These are phyloP conservation scores for Cryptosporidium muris DNA, from an alignment of 169 alveolate species.

Conservation along the genomic window DNA sequence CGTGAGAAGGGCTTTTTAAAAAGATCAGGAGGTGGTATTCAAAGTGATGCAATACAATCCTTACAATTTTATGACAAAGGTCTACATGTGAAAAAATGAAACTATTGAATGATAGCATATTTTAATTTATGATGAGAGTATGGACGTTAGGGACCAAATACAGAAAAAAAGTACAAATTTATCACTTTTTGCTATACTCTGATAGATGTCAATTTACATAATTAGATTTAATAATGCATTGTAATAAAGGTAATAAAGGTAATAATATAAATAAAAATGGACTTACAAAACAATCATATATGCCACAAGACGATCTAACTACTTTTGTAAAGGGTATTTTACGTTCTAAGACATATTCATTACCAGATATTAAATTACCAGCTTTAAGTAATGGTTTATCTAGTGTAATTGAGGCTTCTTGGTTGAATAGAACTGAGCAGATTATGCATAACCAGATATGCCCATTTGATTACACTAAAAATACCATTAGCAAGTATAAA, in stretches of 20 bases:
- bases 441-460: neutral
- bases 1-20: constrained; percentile 27
- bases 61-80: constrained; percentile 12
- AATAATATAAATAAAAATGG: constrained; percentile 6
- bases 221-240: neutral
- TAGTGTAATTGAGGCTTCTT: neutral
- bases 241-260: neutral
- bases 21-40: constrained; percentile 35
- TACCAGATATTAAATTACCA: constrained; percentile 3
- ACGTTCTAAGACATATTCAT: neutral
- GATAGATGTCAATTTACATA: neutral
- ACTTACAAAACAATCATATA: neutral
- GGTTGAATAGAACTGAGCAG: neutral
- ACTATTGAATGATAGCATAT: too few species aligned
- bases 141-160: constrained; percentile 15
- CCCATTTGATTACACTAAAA: neutral
- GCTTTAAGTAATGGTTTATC: neutral
- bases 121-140: constrained; percentile 7
- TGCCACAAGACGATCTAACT: neutral
- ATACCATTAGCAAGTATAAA: neutral
- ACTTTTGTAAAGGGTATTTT: constrained; percentile 6
- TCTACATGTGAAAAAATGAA: too few species aligned
- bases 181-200: neutral
- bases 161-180: neutral
- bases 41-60: constrained; percentile 21